Evolutionary conservation across 495 filamentous ascomycete species (phyloP), one percentile per base, ranked within the genome.

Genomic region (Aspergillus campestris): DNA sequence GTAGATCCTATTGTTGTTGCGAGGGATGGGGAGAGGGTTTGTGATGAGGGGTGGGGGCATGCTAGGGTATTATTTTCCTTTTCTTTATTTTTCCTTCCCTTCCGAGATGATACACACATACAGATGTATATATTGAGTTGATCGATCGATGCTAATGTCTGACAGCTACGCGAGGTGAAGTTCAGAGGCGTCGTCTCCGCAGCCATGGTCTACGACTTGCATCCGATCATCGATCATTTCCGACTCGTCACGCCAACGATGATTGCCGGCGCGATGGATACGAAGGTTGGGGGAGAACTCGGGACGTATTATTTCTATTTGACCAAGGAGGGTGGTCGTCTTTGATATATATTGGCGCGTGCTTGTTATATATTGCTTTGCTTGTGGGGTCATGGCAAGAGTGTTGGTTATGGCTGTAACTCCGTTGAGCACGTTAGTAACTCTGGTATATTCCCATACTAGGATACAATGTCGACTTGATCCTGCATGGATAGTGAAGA

Each of bases 191-290:
- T 37, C 12, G 1, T 55, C 3, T 57, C 56, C 6, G 53, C 53
- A 11, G 50, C 55, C 6, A 61, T 66, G 58, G 48, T 64, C 18
- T 62, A 64, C 38, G 56, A 60, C 42, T 48, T 55, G 8, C 40
- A 46, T 8, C 58, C 60, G 2, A 60, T 66, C 35, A 56, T 61
- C 38, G 62, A 65, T 31, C 53, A 59, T 31, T 62, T 65, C 42
- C 45, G 57, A 31, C 56, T 52, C 29, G 59, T 65, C 9, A 47
- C 36, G 27, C 51, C 57, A 14, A 41, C 57, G 13, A 27, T 59
- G 32, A 37, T 65, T 18, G 45, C 51, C 9, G 61, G 55, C 6
- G 61, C 61, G 3, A 65, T 65, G 61, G 61, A 61, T 48, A 50
- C 50, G 6, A 58, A 58, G 39, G 42, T 28, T 11, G 12, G 37